A percentile compares a stretch with the other conserved stretches of the same genome.
These are phyloP conservation scores for Malassezia yamatoensis DNA, from an alignment of 1,284 basidiomycete species.

Conservation along the genomic window DNA sequence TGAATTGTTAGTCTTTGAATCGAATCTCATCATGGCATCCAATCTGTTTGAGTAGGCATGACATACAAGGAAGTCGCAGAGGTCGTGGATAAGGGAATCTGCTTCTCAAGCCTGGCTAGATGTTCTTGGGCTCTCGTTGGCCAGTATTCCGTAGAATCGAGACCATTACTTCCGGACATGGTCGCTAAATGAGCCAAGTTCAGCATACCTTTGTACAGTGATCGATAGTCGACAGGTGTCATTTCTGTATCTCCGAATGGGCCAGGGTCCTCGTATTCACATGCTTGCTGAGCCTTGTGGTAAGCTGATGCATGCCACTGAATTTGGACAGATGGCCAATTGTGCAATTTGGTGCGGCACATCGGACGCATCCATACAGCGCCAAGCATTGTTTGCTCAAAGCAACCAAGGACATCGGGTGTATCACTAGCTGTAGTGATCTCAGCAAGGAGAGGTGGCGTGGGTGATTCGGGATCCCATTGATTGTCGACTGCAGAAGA, in stretches of 20 bases:
- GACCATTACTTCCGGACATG: neutral
- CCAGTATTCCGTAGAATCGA: too few relatives aligned
- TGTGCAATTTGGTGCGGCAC: neutral
- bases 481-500: neutral
- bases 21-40: neutral
- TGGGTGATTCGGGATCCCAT: neutral
- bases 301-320: neutral
- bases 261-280: neutral
- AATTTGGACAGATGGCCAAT: neutral
- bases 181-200: neutral
- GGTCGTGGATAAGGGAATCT: too few relatives aligned
- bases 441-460: neutral
- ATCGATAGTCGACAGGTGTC: constrained; percentile 9
- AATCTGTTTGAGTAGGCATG: neutral
- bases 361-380: constrained; percentile 1
- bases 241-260: constrained; percentile 15
- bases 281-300: neutral
- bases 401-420: neutral
- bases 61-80: neutral
- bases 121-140: too few relatives aligned
- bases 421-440: neutral
- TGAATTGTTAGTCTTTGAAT: neutral
- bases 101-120: too few relatives aligned
- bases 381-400: constrained; percentile 1
- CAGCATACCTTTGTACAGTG: constrained; percentile 6